Conservation (phyloP, 176 grass and related monocot genomes). For the Carex cristatella region DNA sequence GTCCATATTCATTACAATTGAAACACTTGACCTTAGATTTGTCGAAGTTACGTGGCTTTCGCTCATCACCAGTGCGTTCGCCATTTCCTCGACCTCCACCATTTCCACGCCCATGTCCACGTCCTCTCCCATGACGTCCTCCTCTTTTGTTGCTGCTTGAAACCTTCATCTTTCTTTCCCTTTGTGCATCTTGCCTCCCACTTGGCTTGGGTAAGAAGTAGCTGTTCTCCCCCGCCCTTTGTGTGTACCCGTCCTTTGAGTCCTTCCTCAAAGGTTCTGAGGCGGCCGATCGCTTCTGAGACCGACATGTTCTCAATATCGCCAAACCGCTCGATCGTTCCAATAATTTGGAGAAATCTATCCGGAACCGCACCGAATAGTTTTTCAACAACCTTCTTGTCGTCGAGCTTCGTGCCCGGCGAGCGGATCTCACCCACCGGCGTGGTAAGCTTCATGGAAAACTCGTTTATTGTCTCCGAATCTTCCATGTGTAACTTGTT, state of each 20-base stretch:
- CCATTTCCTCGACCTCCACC: neutral
- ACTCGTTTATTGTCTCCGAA: neutral
- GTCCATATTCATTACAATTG: no score
- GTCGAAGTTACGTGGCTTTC: no score
- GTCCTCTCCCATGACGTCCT: neutral
- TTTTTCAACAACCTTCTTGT: neutral
- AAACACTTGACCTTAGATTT: no score
- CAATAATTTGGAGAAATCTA: neutral
- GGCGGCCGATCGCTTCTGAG: no score
- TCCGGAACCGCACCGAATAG: neutral
- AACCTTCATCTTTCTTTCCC: neutral
- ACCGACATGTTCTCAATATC: no score
- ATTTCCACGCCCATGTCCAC: neutral
- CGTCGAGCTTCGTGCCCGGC: neutral
- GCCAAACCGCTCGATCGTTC: no score
- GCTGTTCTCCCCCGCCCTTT: no score
- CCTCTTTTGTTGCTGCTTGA: neutral
- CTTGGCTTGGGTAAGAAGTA: no score
- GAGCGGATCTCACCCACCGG: conserved; percentile 14
- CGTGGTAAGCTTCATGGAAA: neutral
- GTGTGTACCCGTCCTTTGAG: no score
- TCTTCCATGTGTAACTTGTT: neutral
- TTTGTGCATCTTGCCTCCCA: no score
- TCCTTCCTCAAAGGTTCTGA: no score
- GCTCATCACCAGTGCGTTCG: no score